A percentile compares a stretch with the other conserved stretches of the same genome.
Conservation (phyloP, 805 yeast species). For the Tetrapisispora phaffii region DNA sequence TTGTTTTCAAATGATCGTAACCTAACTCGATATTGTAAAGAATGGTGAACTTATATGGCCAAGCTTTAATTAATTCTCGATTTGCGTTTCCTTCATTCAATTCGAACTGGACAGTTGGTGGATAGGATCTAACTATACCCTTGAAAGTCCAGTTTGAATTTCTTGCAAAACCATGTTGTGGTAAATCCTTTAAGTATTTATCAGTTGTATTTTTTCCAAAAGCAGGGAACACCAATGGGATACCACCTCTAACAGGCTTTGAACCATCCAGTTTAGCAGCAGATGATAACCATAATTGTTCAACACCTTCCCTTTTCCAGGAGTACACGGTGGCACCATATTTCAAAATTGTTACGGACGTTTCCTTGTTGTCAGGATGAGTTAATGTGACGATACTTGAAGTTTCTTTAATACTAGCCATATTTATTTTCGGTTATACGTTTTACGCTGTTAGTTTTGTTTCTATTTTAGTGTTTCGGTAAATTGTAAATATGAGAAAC, state of each 20-base stretch:
- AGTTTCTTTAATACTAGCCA: conserved; percentile 46
- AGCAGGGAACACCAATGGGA: conserved; percentile 88
- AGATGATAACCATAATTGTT: conserved; percentile 67
- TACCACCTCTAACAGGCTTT: conserved; percentile 94
- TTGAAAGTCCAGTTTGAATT: conserved; percentile 82
- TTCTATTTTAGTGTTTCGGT: no score
- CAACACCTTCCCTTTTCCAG: conserved; percentile 62
- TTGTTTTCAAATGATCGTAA: conserved; percentile 47
- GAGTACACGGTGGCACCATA: conserved; percentile 82
- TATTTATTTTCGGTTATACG: neutral
- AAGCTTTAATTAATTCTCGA: conserved; percentile 48
- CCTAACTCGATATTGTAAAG: conserved; percentile 54
- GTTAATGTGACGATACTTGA: conserved; percentile 51
- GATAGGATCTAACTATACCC: conserved; percentile 61
- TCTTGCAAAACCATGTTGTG: conserved; percentile 94
- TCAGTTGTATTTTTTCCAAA: conserved; percentile 59
- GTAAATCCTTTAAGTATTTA: conserved; percentile 52
- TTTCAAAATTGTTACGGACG: conserved; percentile 58
- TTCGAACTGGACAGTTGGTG: conserved; percentile 79
- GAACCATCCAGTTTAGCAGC: conserved; percentile 82
- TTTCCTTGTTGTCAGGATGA: conserved; percentile 39
- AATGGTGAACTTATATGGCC: conserved; percentile 62
- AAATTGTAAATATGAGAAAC: no score
- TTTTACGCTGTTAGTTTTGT: no score
- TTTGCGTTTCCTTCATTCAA: conserved; percentile 75